Evolutionary conservation across 1,284 basidiomycete genomes (phyloP), one percentile per base, ranked within the genome.

Genomic region (Trichosporon sp.): DNA sequence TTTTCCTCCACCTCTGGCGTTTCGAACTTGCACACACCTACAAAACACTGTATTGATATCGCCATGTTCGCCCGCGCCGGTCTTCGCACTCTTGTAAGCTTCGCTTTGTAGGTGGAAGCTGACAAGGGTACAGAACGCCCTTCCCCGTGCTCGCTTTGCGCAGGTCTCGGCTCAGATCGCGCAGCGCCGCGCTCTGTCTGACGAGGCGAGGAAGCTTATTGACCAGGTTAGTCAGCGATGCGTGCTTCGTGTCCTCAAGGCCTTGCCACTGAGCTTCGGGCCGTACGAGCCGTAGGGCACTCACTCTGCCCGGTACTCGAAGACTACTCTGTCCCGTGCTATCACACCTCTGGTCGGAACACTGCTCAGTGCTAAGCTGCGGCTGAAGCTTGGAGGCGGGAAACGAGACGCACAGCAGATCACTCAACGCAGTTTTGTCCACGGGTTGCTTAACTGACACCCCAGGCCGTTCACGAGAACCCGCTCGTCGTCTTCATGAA

Each of bases 401-500:
- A n/a, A n/a, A n/a, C n/a, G n/a, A n/a, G n/a, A n/a, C n/a, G n/a
- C n/a, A n/a, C n/a, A n/a, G n/a, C n/a, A n/a, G 16, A 11, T 40
- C 7, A 21, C n/a, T n/a, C 14, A 14, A 40, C 37, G 19, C 49
- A 52, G 49, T 25, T 52, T 7, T 21, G 13, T 23, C 7, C n/a
- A 32, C 31, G 7, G 52, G 2, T 27, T 27, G 25, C 16, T n/a
- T 13, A 59, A 27, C 60, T 61, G 21, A 25, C 58, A 34, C 32
- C 61, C 7, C 71, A 86, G 75, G 89, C 89, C 8, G 86, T 94
- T 36, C 81, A 85, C 10, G 78, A 84, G 2, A 86, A 86, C 66
- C 91, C 91, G 0, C 84, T 95, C 4, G 93, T 96, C 16, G 82
- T 96, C 11, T 96, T 96, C 83, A 95, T 96, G 92, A 96, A 96